phyloP scores from a whole-genome alignment of 768 basidiomycete species.

The Hericium erinaceus region DNA sequence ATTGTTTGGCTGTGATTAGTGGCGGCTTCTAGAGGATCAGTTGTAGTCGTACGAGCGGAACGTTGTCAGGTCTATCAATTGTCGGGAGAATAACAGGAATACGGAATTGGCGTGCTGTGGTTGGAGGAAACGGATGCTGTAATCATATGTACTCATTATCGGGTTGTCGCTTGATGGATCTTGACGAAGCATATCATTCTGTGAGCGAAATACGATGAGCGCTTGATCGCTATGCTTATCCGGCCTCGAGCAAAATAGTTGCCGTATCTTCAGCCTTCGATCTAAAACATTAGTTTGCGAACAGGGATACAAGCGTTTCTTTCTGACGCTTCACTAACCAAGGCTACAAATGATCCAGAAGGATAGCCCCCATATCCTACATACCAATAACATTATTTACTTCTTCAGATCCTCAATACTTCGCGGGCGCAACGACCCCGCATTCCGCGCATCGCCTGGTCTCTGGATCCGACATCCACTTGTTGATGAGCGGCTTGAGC shows the following conservation, averaged over 20 bases:
- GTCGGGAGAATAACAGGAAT: not conserved
- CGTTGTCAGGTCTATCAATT: not conserved
- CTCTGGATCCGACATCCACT: conserved; percentile 63
- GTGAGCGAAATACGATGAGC: too few relatives aligned
- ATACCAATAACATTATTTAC: not conserved
- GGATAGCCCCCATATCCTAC: not conserved
- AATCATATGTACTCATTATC: too few relatives aligned
- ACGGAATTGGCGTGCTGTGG: not conserved
- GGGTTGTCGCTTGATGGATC: too few relatives aligned
- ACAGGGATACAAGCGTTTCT: not conserved
- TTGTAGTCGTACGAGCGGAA: too few relatives aligned
- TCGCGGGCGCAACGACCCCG: conserved; percentile 51
- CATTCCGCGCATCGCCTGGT: conserved; percentile 66
- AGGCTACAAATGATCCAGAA: not conserved
- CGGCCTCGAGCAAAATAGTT: not conserved
- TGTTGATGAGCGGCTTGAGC: conserved; percentile 82
- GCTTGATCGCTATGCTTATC: not conserved
- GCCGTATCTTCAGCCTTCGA: not conserved
- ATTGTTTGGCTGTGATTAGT: too few relatives aligned
- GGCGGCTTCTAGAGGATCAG: too few relatives aligned
- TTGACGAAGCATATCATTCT: too few relatives aligned
- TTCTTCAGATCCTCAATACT: conserved; percentile 24
- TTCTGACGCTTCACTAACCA: not conserved
- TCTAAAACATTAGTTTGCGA: not conserved
- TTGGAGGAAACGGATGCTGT: not conserved